Percentiles rank a stretch among this genome's conserved stretches.
Evolutionary conservation across 2,329 filamentous ascomycete species (phyloP).

Genomic region (Colletotrichum sansevieriae): DNA sequence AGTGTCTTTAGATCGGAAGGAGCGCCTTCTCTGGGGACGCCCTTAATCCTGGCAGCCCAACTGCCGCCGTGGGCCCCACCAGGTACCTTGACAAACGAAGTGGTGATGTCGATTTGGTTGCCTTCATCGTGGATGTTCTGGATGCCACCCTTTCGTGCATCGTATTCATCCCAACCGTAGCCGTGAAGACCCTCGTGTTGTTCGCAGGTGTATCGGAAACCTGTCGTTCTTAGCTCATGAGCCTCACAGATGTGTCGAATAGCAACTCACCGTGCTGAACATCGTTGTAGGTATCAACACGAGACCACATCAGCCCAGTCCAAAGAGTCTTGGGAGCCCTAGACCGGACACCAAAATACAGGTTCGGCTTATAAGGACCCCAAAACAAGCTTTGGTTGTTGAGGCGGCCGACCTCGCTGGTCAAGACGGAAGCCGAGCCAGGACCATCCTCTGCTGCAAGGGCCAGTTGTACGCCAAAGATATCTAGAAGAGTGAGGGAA

Average conservation of each 20-base stretch:
- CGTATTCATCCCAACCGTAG: conserved; percentile 98
- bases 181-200: conserved; percentile 94
- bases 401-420: conserved; percentile 63
- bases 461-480: conserved; percentile 43
- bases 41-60: conserved; percentile 92
- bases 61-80: conserved; percentile 88
- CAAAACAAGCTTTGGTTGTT: conserved; percentile 91
- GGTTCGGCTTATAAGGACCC: conserved; percentile 93
- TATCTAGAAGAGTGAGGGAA: conserved; percentile 43
- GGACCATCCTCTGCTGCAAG: conserved; percentile 39
- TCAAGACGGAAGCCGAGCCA: conserved; percentile 54
- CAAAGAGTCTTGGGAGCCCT: conserved; percentile 84
- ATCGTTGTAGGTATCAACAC: conserved; percentile 81
- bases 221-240: conserved; percentile 57
- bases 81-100: conserved; percentile 92
- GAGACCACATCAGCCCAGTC: conserved; percentile 89
- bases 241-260: not conserved
- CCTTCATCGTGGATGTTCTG: conserved; percentile 92
- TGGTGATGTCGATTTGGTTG: conserved; percentile 91
- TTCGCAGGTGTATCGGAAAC: conserved; percentile 94
- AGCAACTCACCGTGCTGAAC: conserved; percentile 77
- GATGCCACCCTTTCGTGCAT: conserved; percentile 86
- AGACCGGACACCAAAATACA: conserved; percentile 93
- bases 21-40: conserved; percentile 78
- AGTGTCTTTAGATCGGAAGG: conserved; percentile 78